Conservation (phyloP, 2,329 filamentous ascomycete species). For the Neophaeococcomyces aloes region DNA sequence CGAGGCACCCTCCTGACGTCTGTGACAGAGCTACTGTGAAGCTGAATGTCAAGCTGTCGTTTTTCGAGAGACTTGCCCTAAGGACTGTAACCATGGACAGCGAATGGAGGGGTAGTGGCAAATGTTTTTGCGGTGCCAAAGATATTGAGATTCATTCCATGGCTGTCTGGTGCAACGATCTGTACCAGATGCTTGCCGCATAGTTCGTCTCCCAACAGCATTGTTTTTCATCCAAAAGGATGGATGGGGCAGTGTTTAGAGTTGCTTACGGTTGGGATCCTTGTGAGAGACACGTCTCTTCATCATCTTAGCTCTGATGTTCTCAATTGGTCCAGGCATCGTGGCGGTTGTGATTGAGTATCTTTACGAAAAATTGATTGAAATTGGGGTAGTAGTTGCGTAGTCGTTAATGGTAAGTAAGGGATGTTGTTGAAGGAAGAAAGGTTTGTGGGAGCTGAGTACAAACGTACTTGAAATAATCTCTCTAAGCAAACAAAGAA, state of each 20-base stretch:
- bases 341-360: neutral
- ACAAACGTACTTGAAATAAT: neutral
- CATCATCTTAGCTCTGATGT: constrained; percentile 18
- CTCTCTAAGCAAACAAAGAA: neutral
- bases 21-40: too few species aligned
- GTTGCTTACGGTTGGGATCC: constrained; percentile 16
- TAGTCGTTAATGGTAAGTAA: neutral
- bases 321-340: constrained; percentile 12
- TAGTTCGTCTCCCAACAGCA: neutral
- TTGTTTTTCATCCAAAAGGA: neutral
- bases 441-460: too few species aligned
- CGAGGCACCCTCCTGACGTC: too few species aligned
- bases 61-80: neutral
- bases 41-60: neutral
- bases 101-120: constrained; percentile 1
- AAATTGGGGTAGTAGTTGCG: neutral
- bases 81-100: too few species aligned
- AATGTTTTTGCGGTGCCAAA: neutral
- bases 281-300: constrained; percentile 22
- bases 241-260: neutral
- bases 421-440: too few species aligned
- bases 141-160: neutral
- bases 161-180: too few species aligned
- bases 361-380: too few species aligned
- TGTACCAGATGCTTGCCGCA: neutral